Evolutionary conservation across 768 basidiomycete genomes (phyloP), one percentile per base, ranked within the genome.

Genomic region (Lactarius pseudohatsudake): DNA sequence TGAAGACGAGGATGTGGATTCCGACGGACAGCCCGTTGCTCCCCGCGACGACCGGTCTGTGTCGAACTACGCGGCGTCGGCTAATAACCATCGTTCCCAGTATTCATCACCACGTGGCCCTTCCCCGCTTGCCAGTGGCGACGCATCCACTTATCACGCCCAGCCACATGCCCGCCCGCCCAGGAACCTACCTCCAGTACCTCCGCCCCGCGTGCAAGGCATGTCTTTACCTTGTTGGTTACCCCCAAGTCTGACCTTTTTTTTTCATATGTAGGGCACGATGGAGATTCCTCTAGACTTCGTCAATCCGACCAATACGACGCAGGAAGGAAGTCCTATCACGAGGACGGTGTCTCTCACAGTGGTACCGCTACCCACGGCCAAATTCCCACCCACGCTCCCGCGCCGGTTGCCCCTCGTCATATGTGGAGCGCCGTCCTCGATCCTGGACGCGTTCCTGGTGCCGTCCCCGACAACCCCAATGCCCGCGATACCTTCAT

Each of bases 361-460:
- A 47, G 47, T n/a, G 50, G 61, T 2, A 40, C 57, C 10, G 45
- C 26, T 32, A 38, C 61, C 22, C 65, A 65, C 3, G 38, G 67
- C 40, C 56, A 59, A 20, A 69, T 63, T 10, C 61, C 69, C 16
- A 69, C 68, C 3, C 64, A 71, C 34, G 70, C 70, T 1, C 68
- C 69, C n/a, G 70, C 65, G 26, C 69, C 69, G 60, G 77, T 85
- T 55, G 78, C 85, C 34, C 84, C 90, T 54, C 89, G 91, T 63
- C 85, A 79, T 57, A 83, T 96, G 64, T 98, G 95, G 96, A 94
- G 90, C 72, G 89, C 92, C 74, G 92, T 91, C 56, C 86, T 96
- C 68, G 91, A 96, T 64, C 82, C 87, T 53, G 82, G 85, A 32
- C 83, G 81, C 50, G 80, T 82, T 53, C 77, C 82, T 54, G 82